Evolutionary conservation across 768 basidiomycete genomes (phyloP).

Genomic region (Pholiota conissans): DNA sequence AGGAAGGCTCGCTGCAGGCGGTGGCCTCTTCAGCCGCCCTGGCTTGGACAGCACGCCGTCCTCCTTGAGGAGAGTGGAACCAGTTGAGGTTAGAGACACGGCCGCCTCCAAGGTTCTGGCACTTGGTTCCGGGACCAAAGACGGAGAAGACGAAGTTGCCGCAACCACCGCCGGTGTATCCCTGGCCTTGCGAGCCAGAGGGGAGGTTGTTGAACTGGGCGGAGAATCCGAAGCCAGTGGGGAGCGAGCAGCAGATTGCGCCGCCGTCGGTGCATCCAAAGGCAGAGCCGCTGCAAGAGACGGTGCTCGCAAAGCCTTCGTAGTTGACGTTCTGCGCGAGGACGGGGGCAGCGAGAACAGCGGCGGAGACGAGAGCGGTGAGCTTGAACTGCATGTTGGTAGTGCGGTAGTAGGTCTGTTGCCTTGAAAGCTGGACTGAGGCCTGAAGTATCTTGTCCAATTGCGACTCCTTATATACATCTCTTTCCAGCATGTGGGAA

Average conservation of each 20-base stretch:
- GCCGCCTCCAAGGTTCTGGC: constrained; percentile 13
- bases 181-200: constrained; percentile 13
- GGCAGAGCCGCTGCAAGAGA: constrained; percentile 10
- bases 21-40: not conserved
- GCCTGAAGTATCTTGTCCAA: no score
- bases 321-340: not conserved
- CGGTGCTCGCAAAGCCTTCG: constrained; percentile 11
- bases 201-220: constrained; percentile 15
- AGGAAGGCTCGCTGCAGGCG: not conserved
- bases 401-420: no score
- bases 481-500: no score
- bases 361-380: not conserved
- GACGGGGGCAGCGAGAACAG: not conserved
- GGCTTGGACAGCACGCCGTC: not conserved
- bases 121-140: constrained; percentile 16
- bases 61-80: constrained; percentile 9
- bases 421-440: no score
- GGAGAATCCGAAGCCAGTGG: constrained; percentile 18
- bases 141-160: constrained; percentile 6
- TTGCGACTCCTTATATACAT: no score
- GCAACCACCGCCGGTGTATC: constrained; percentile 9
- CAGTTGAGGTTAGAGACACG: constrained; percentile 10
- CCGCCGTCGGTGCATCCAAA: constrained; percentile 15
- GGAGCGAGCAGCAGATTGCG: constrained; percentile 13
- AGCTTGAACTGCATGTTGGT: constrained; percentile 7